Evolutionary conservation across 2,329 filamentous ascomycete species (phyloP).

Genomic region (Venturia aucupariae): DNA sequence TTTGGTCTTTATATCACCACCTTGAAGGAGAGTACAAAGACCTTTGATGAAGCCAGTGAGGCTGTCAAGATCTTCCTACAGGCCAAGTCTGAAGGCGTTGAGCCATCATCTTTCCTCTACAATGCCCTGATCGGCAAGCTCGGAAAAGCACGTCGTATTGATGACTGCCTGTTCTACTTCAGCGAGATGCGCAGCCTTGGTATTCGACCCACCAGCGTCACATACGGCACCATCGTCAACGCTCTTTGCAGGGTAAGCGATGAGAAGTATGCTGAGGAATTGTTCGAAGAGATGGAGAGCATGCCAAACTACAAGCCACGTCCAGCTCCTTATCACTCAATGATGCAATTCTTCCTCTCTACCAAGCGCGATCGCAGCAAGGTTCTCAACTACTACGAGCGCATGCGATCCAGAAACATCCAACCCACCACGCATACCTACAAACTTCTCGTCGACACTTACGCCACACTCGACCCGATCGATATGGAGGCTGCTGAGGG

Average conservation of each 20-base stretch:
- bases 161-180: constrained; percentile 97
- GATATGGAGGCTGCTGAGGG: constrained; percentile 81
- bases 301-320: constrained; percentile 99
- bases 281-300: constrained; percentile 98
- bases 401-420: constrained; percentile 82
- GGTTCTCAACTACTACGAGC: constrained; percentile 88
- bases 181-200: constrained; percentile 90
- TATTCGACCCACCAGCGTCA: constrained; percentile 93
- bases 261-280: constrained; percentile 92
- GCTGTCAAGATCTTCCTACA: constrained; percentile 96
- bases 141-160: constrained; percentile 92
- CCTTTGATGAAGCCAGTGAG: constrained; percentile 93
- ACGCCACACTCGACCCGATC: constrained; percentile 86
- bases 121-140: constrained; percentile 97
- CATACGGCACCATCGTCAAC: constrained; percentile 97
- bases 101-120: constrained; percentile 94
- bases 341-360: constrained; percentile 99
- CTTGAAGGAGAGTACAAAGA: constrained; percentile 92
- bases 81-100: constrained; percentile 85
- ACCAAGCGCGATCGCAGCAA: constrained; percentile 94
- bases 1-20: constrained; percentile 99
- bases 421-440: constrained; percentile 90
- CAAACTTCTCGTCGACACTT: constrained; percentile 92
- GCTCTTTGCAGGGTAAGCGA: constrained; percentile 94
- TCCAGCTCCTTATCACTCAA: constrained; percentile 94